phyloP scores from a whole-genome alignment of 495 filamentous ascomycete species.

The Halenospora varia region DNA sequence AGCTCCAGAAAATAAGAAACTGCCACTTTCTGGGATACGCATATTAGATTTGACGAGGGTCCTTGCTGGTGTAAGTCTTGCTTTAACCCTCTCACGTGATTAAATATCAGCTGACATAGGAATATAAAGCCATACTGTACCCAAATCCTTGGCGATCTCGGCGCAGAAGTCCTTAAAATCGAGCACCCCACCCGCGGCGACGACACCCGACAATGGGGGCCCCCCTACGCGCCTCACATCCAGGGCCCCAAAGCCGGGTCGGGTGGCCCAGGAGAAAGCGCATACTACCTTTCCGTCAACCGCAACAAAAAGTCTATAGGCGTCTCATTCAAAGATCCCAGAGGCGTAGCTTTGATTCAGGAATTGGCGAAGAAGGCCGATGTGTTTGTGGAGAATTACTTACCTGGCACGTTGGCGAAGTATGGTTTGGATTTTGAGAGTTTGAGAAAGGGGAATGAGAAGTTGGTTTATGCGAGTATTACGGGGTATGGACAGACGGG shows the following conservation, averaged over 20 bases:
- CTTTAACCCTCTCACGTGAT: background rate
- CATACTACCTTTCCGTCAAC: slow-evolving; percentile 88
- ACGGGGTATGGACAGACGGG: slow-evolving; percentile 79
- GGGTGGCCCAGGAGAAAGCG: slow-evolving; percentile 83
- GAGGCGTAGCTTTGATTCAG: slow-evolving; percentile 81
- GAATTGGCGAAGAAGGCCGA: slow-evolving; percentile 78
- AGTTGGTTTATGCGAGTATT: slow-evolving; percentile 56
- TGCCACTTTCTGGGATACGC: background rate
- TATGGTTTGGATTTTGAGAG: slow-evolving; percentile 83
- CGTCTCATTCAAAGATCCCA: slow-evolving; percentile 76
- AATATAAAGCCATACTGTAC: slow-evolving; percentile 72
- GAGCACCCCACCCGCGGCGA: slow-evolving; percentile 89
- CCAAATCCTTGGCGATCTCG: slow-evolving; percentile 91
- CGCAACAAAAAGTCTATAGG: slow-evolving; percentile 93
- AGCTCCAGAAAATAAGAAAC: background rate
- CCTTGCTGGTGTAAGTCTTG: background rate
- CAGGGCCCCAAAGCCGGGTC: slow-evolving; percentile 32
- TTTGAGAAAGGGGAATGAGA: slow-evolving; percentile 71
- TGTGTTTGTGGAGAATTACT: slow-evolving; percentile 92
- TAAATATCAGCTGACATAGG: background rate
- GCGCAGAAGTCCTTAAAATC: slow-evolving; percentile 92
- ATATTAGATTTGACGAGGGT: background rate
- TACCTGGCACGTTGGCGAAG: slow-evolving; percentile 81
- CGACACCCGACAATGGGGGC: slow-evolving; percentile 92
- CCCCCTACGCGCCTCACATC: slow-evolving; percentile 77